Evolutionary conservation across 2,329 filamentous ascomycete genomes (phyloP).

Genomic region (Penicillium sp.): DNA sequence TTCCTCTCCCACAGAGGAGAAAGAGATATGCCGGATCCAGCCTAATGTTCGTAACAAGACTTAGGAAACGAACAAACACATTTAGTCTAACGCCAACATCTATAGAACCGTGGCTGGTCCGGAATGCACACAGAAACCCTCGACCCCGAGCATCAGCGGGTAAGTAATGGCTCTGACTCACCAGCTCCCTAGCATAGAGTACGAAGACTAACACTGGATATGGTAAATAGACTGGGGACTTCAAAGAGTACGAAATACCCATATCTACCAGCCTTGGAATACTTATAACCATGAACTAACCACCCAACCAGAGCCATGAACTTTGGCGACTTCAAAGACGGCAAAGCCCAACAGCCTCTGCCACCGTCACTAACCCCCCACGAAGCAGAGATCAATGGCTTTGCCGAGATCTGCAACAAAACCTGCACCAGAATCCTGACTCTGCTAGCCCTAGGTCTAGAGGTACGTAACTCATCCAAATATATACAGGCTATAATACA

Average conservation of each 20-base stretch:
- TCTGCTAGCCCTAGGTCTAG: slow-evolving; percentile 75
- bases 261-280: background rate
- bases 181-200: background rate
- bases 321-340: slow-evolving; percentile 71
- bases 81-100: background rate
- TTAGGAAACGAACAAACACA: background rate
- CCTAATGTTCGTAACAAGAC: slow-evolving; percentile 50
- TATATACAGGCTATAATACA: too few species aligned
- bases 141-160: slow-evolving; percentile 78
- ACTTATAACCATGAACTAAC: slow-evolving; percentile 2
- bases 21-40: slow-evolving; percentile 71
- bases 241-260: slow-evolving; percentile 70
- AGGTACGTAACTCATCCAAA: slow-evolving; percentile 44
- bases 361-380: slow-evolving; percentile 63
- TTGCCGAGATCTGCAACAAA: slow-evolving; percentile 68
- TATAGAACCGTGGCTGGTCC: slow-evolving; percentile 81
- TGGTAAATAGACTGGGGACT: slow-evolving; percentile 66
- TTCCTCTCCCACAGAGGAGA: slow-evolving; percentile 66
- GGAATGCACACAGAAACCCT: slow-evolving; percentile 85
- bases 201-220: slow-evolving; percentile 15
- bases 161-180: slow-evolving; percentile 40
- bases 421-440: slow-evolving; percentile 72
- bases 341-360: slow-evolving; percentile 73
- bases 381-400: slow-evolving; percentile 62
- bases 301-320: slow-evolving; percentile 73